Base-by-base conservation (phyloP, 2,329 filamentous ascomycete species). In the Ascochyta fabae region DNA sequence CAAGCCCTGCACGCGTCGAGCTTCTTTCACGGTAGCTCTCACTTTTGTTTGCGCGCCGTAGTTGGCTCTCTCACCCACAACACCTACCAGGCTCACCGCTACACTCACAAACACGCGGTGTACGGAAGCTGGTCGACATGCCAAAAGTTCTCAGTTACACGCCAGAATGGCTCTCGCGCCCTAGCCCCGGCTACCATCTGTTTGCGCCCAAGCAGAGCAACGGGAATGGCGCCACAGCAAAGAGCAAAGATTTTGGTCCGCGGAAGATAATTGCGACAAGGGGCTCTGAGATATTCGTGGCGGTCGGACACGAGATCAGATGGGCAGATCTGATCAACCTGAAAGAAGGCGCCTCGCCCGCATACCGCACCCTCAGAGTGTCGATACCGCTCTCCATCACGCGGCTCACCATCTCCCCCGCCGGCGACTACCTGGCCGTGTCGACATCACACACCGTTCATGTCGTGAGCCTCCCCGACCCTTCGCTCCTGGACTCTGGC, bases 371-470 rank as follows among this genome's bases (percentile, higher is more conserved):
- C 23, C 86, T 98, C 71, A 89, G 88, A 71, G 87, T 89, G 3
- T 87, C 91, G 3, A 86, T 94, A 47, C 89, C 89, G 59, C 89
- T 91, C 55, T 86, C 91, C 53, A 96, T 98, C 66, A 86, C 86
- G 68, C 92, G 96, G 74, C 86, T 98, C 44, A 79, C 90, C 61
- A 87, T 96, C 35, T 97, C 93, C 1, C 94, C 93, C 1, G 87
- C 89, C 53, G 86, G 87, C 35, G 88, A 91, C 67, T 92, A 89
- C 70, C 85, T 98, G 54, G 93, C 93, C 5, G 88, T 98, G 51
- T 80, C 94, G 46, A 96, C 94, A 1, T 86, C 88, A 9, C 90
- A 97, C 71, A 97, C 92, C 1, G 86, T 96, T 38, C 92, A 96
- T 71, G 88, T 98, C 65, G 88, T 91, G 52, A 81, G 93, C n/a